Evolutionary conservation across 768 basidiomycete genomes (phyloP).

Genomic region (Multifurca ochricompacta): DNA sequence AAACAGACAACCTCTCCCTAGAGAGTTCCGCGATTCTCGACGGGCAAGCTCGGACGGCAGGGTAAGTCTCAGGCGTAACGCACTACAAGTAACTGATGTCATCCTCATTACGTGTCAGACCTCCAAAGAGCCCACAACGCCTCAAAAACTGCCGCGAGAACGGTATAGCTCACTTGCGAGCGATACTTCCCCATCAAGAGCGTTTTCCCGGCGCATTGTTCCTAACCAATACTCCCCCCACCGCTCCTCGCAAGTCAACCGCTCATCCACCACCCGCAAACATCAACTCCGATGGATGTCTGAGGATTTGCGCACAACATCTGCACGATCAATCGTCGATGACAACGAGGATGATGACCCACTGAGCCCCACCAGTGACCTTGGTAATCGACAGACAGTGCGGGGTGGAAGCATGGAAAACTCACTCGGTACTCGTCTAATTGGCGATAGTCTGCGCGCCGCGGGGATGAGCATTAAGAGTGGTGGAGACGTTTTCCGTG

Average conservation of each 20-base stretch:
- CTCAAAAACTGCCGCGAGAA: constrained; percentile 17
- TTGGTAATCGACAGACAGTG: constrained; percentile 46
- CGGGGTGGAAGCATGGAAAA: constrained; percentile 69
- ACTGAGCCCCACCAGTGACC: constrained; percentile 8
- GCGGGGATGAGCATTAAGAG: constrained; percentile 48
- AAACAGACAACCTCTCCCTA: constrained; percentile 44
- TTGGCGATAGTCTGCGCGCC: constrained; percentile 62
- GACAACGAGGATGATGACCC: constrained; percentile 25
- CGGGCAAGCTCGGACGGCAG: constrained; percentile 34
- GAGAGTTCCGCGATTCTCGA: constrained; percentile 38
- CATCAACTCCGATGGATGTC: constrained; percentile 50
- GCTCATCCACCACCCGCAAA: constrained; percentile 38
- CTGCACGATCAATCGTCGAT: constrained; percentile 22
- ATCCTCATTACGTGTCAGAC: neutral
- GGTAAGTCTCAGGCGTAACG: constrained; percentile 27
- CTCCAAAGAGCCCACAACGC: constrained; percentile 19
- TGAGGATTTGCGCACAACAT: constrained; percentile 34
- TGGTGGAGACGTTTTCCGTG: constrained; percentile 32
- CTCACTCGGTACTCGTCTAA: constrained; percentile 49
- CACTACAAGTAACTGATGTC: neutral
- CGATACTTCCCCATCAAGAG: constrained; percentile 18
- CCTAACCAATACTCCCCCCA: constrained; percentile 23
- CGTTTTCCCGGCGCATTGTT: constrained; percentile 12
- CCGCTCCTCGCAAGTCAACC: constrained; percentile 28
- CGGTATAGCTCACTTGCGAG: constrained; percentile 17